Conservation (phyloP, 2,329 filamentous ascomycete species). For the Chaetomiaceae sp. region DNA sequence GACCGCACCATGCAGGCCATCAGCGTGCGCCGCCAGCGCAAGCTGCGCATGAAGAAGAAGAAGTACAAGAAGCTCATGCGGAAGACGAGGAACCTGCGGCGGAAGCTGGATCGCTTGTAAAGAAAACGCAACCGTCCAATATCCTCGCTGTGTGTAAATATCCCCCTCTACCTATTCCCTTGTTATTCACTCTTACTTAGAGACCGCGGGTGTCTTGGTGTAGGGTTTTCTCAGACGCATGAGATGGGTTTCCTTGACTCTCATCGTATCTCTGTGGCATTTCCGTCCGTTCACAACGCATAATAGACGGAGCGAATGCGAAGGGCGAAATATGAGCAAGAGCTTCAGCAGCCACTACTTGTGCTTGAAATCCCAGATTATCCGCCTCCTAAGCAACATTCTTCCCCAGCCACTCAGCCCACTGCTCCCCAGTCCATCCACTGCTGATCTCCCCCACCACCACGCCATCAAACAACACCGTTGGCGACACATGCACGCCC, state of each 20-base stretch:
- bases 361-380: neutral
- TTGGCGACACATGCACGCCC: slow-evolving; percentile 86
- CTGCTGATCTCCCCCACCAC: slow-evolving; percentile 74
- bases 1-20: slow-evolving; percentile 65
- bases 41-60: slow-evolving; percentile 99
- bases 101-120: slow-evolving; percentile 69
- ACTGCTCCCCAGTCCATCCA: slow-evolving; percentile 72
- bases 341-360: neutral
- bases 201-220: slow-evolving; percentile 9
- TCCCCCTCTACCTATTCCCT: slow-evolving; percentile 4
- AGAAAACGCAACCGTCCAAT: slow-evolving; percentile 15
- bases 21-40: slow-evolving; percentile 85
- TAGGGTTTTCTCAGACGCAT: slow-evolving; percentile 5
- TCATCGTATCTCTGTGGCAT: neutral
- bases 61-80: slow-evolving; percentile 99
- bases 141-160: slow-evolving; percentile 14
- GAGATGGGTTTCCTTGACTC: neutral
- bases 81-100: slow-evolving; percentile 78
- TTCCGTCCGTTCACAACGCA: slow-evolving; percentile 6
- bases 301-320: neutral
- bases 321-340: neutral
- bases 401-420: slow-evolving; percentile 73
- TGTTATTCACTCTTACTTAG: slow-evolving; percentile 4
- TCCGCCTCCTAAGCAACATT: slow-evolving; percentile 37
- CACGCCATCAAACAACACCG: slow-evolving; percentile 80